A percentile compares a stretch with the other conserved stretches of the same genome.
Conservation (phyloP, 768 basidiomycete species). For the Sarcomyxa edulis region DNA sequence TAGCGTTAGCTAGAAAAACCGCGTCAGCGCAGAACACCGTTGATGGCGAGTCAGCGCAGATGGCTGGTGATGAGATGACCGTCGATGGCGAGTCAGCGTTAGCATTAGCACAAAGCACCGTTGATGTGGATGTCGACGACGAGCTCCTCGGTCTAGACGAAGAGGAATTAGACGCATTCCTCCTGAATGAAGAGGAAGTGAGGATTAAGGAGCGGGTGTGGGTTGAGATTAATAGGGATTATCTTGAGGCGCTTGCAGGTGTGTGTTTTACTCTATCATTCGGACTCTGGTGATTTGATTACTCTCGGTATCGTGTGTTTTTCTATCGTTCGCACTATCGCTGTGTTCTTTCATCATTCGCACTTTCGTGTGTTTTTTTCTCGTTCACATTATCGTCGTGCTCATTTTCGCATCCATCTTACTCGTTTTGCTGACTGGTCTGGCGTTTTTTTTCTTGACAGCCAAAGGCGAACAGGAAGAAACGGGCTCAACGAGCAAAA, state of each 20-base stretch:
- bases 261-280: conserved; percentile 17
- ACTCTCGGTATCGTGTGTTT: conserved; percentile 4
- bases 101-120: no score
- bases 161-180: conserved; percentile 79
- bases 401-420: conserved; percentile 9
- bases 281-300: conserved; percentile 1
- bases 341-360: no score
- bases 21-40: no score
- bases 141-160: conserved; percentile 82
- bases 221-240: conserved; percentile 92
- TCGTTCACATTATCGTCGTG: no score
- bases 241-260: conserved; percentile 86
- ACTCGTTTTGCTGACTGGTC: conserved; percentile 39
- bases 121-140: conserved; percentile 39
- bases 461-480: conserved; percentile 65
- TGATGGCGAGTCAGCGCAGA: no score
- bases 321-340: conserved; percentile 2
- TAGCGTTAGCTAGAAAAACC: no score
- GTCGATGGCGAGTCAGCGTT: no score
- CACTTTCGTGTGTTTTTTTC: no score
- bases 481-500: conserved; percentile 39
- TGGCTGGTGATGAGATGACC: no score
- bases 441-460: no score
- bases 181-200: conserved; percentile 76
- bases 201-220: conserved; percentile 86